Conservation (phyloP, 2,329 filamentous ascomycete genomes). For the Thermochaetoides dissita region DNA sequence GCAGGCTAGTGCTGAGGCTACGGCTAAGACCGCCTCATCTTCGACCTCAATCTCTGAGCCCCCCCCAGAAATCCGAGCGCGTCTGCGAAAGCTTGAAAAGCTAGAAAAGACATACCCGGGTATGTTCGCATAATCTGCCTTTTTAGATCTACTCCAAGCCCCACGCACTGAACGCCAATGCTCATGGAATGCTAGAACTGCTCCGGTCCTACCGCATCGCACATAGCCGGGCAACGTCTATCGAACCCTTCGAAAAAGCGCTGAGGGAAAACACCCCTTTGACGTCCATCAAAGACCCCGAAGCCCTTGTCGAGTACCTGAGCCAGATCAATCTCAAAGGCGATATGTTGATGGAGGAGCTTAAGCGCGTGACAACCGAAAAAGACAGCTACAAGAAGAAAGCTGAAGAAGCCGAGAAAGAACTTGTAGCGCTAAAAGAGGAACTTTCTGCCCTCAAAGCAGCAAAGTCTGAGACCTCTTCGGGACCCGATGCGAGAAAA, state of each 20-base stretch:
- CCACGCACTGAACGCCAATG: too few relatives aligned
- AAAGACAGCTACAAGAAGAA: constrained; percentile 69
- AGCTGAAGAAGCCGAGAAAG: constrained; percentile 52
- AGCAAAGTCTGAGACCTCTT: constrained; percentile 22
- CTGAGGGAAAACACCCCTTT: constrained; percentile 87
- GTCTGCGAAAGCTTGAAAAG: constrained; percentile 76
- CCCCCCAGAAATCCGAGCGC: constrained; percentile 58
- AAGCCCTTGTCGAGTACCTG: constrained; percentile 76
- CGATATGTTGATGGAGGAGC: constrained; percentile 87
- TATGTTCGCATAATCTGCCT: constrained; percentile 23
- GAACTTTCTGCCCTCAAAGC: constrained; percentile 39
- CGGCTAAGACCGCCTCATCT: not conserved
- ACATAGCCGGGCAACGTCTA: constrained; percentile 70
- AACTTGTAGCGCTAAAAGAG: constrained; percentile 42
- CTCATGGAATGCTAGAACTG: constrained; percentile 43
- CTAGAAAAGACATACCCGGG: constrained; percentile 77
- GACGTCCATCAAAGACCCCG: constrained; percentile 73
- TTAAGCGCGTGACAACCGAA: constrained; percentile 74
- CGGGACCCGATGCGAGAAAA: constrained; percentile 17
- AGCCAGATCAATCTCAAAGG: constrained; percentile 73
- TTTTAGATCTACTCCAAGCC: too few relatives aligned
- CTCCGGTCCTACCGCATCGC: constrained; percentile 84
- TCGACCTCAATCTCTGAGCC: constrained; percentile 36
- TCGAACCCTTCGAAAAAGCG: constrained; percentile 85
- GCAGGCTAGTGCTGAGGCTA: too few relatives aligned